Evolutionary conservation across 2,329 filamentous ascomycete genomes (phyloP).

Genomic region (Ophiostoma triangulosporum): DNA sequence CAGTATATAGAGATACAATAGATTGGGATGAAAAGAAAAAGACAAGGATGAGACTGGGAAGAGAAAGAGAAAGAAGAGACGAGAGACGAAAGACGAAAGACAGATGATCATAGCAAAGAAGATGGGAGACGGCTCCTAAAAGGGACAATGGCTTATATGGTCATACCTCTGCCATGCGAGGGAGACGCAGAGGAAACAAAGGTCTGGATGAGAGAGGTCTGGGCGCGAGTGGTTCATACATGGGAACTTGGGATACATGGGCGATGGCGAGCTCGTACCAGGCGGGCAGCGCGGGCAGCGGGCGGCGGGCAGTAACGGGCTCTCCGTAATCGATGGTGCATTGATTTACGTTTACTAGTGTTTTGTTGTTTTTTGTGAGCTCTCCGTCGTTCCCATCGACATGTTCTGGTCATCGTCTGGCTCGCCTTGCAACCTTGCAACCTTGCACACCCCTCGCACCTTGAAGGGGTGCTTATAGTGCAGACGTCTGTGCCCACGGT

Average conservation of each 20-base stretch:
- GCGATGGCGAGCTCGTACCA: constrained; percentile 5
- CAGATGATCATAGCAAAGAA: background rate
- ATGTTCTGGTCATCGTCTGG: background rate
- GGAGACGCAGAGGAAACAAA: background rate
- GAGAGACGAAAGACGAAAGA: background rate
- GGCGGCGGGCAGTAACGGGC: constrained; percentile 4
- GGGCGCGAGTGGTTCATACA: background rate
- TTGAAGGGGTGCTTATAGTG: background rate
- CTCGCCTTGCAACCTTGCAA: background rate
- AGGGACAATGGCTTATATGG: constrained; percentile 8
- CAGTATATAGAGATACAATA: background rate
- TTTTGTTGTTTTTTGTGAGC: background rate
- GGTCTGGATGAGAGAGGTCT: background rate
- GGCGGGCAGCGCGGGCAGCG: background rate
- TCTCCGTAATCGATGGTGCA: constrained; percentile 1
- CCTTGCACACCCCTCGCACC: background rate
- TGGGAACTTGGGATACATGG: constrained; percentile 4
- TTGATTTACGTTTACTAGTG: background rate
- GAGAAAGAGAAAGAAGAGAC: background rate
- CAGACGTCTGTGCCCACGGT: constrained; percentile 4
- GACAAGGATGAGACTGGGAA: background rate
- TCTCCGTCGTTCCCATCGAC: background rate
- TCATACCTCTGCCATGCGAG: background rate
- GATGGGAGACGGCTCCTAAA: background rate
- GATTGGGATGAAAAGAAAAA: background rate